Base-by-base conservation (phyloP, 768 basidiomycete species). In the Rickenella mellea region DNA sequence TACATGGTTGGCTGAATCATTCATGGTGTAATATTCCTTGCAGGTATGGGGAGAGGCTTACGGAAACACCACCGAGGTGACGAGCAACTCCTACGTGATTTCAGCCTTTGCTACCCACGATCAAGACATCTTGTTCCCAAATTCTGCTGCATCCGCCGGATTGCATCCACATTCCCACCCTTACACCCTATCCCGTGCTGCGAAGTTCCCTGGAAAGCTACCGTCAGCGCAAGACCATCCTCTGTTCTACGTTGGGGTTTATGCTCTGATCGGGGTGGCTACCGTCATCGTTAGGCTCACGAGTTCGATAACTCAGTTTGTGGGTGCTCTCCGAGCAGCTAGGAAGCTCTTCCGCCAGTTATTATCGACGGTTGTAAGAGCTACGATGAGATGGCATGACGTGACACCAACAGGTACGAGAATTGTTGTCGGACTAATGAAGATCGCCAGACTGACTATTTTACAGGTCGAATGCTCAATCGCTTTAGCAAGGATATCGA, bases 401-500 rank as follows among this genome's bases (percentile, higher is more conserved):
- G 54, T 53, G 0, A 60, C 59, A 4, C 58, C 58, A 1, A n/a
- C n/a, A n/a, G n/a, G n/a, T n/a, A n/a, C n/a, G n/a, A n/a, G n/a
- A n/a, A n/a, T n/a, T n/a, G n/a, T n/a, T n/a, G n/a, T n/a, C n/a
- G n/a, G n/a, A n/a, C n/a, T n/a, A n/a, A n/a, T n/a, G n/a, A n/a
- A n/a, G n/a, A n/a, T n/a, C n/a, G n/a, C n/a, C n/a, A n/a, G n/a
- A n/a, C n/a, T n/a, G n/a, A n/a, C 35, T 26, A 8, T 41, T 26
- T 43, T 21, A 41, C 54, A 76, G 85, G 87, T 28, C 81, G 86
- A 2, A 81, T 92, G 72, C 68, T 92, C 50, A 92, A 91, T 59
- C 75, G 89, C 5, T 91, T 92, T 54, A 82, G 78, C 52, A 83
- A 80, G 66, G 89, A 94, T 53, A 72, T 93, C 27, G 89, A 91